phyloP scores from a whole-genome alignment of 192 early-diverging fungal genomes.

The Rhizophlyctis rosea region DNA sequence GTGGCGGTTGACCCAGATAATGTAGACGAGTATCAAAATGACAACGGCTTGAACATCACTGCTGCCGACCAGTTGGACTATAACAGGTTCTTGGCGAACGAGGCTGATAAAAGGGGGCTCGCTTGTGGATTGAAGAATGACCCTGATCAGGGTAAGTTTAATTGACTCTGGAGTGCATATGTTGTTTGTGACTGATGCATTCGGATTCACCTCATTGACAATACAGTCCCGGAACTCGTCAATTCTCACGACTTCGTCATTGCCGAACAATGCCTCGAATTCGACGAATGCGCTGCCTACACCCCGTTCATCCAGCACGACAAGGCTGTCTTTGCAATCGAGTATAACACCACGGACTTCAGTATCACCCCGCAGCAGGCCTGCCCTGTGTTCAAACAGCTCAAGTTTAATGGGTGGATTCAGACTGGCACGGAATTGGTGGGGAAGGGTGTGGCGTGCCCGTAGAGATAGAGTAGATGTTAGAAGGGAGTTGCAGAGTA shows the following conservation, averaged over 20 bases:
- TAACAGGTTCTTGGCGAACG: constrained; percentile 7
- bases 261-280: constrained; percentile 1
- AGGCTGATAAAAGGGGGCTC: constrained; percentile 1
- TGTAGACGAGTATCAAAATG: constrained; percentile 8
- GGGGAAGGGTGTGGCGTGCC: too few species aligned
- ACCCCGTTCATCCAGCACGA: background rate
- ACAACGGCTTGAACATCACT: constrained; percentile 1
- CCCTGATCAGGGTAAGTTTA: constrained; percentile 8
- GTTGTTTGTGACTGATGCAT: too few species aligned
- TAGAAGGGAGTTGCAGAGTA: too few species aligned
- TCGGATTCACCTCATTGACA: too few species aligned
- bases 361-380: too few species aligned
- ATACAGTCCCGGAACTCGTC: background rate
- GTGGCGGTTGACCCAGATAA: constrained; percentile 16
- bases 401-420: too few species aligned
- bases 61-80: background rate
- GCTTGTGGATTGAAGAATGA: constrained; percentile 11
- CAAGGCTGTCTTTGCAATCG: constrained; percentile 17
- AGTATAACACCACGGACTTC: too few species aligned
- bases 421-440: too few species aligned
- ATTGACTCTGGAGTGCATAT: too few species aligned
- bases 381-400: too few species aligned
- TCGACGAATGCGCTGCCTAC: background rate
- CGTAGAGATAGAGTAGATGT: too few species aligned
- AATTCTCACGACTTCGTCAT: background rate